Conservation (phyloP, 1,284 basidiomycete species). For the Coriolopsis trogii region DNA sequence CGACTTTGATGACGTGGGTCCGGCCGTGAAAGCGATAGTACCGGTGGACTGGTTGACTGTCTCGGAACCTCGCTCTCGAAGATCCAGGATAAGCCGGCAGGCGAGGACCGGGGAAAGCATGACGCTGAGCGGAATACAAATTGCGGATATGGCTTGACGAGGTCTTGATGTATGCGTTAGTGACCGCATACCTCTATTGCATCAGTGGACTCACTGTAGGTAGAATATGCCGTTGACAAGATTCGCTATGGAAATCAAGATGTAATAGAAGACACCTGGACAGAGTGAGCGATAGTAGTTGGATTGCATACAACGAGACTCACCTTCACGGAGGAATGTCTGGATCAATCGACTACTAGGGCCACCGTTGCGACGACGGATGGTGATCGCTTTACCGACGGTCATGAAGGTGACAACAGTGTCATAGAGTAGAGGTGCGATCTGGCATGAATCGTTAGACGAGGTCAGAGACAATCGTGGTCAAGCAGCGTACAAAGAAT, state of each 20-base stretch:
- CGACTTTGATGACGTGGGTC: constrained; percentile 34
- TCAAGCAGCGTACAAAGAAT: constrained; percentile 59
- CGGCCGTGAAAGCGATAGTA: constrained; percentile 38
- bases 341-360: constrained; percentile 77
- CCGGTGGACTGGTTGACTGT: constrained; percentile 64
- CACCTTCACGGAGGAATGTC: constrained; percentile 80
- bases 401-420: constrained; percentile 79
- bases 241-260: constrained; percentile 80
- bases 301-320: constrained; percentile 5
- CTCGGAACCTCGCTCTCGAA: constrained; percentile 75
- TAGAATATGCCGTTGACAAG: constrained; percentile 83
- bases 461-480: background rate
- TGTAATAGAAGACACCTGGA: constrained; percentile 77
- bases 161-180: constrained; percentile 47
- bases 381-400: constrained; percentile 70
- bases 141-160: constrained; percentile 78
- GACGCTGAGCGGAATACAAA: constrained; percentile 83
- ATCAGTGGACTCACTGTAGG: constrained; percentile 57
- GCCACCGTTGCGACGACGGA: constrained; percentile 72
- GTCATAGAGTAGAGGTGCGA: constrained; percentile 78
- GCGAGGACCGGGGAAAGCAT: constrained; percentile 81
- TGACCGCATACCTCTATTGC: constrained; percentile 12
- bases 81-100: constrained; percentile 76
- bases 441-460: constrained; percentile 40
- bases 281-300: background rate